phyloP scores from a whole-genome alignment of 805 yeast species.

The Candida koratica region DNA sequence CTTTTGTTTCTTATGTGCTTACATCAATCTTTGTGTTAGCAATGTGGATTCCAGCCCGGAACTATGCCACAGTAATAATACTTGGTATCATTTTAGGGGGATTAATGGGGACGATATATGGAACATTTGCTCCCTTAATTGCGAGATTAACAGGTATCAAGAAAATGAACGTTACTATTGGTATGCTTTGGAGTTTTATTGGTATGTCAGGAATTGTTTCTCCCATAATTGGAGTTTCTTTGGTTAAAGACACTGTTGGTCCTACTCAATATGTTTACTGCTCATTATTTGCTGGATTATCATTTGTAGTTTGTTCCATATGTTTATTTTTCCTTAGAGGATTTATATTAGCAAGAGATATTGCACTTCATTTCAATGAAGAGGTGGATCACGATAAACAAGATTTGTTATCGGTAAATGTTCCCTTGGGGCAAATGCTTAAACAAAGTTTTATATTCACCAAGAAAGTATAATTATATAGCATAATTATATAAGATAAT shows the following conservation, averaged over 20 bases:
- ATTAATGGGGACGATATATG: constrained; percentile 60
- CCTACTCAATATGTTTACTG: constrained; percentile 51
- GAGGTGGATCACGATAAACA: constrained; percentile 6
- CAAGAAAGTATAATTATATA: constrained; percentile 2
- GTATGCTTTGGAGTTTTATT: constrained; percentile 50
- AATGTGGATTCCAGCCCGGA: constrained; percentile 50
- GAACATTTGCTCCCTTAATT: constrained; percentile 48
- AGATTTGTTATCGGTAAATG: constrained; percentile 1
- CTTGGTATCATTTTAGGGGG: constrained; percentile 53
- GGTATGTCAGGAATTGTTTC: constrained; percentile 51
- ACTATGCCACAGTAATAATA: constrained; percentile 50
- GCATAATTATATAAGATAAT: too few species aligned
- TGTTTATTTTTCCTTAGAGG: constrained; percentile 47
- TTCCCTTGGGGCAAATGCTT: constrained; percentile 1
- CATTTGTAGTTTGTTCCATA: constrained; percentile 45
- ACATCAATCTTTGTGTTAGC: constrained; percentile 30
- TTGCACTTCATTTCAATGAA: background rate
- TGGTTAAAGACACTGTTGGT: constrained; percentile 36
- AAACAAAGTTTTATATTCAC: constrained; percentile 4
- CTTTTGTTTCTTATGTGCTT: constrained; percentile 18
- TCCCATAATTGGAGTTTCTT: constrained; percentile 56
- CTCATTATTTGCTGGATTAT: constrained; percentile 56
- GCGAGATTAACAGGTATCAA: constrained; percentile 54
- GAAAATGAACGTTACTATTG: constrained; percentile 46
- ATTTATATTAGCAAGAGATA: constrained; percentile 52